These are phyloP conservation scores for Trypanosoma congolense DNA, from an alignment of 208 protist genomes.

Conservation along the genomic window DNA sequence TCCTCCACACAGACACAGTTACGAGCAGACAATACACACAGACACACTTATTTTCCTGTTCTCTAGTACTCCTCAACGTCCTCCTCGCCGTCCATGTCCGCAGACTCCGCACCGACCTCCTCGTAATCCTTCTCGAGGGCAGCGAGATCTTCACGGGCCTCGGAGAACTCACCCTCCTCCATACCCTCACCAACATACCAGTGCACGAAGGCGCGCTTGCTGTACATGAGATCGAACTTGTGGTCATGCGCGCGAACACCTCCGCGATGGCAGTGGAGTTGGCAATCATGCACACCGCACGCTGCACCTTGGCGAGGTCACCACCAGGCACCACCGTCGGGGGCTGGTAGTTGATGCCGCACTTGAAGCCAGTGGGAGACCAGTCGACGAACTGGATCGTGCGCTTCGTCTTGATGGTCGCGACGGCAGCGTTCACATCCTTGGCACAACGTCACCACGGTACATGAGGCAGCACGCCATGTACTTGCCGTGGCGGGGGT, in stretches of 20 bases:
- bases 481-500: constrained; percentile 96
- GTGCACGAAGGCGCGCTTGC: constrained; percentile 95
- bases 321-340: constrained; percentile 93
- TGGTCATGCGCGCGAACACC: constrained; percentile 92
- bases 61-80: constrained; percentile 85
- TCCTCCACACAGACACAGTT: too few species aligned
- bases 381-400: constrained; percentile 97
- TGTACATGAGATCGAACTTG: constrained; percentile 96
- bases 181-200: constrained; percentile 97
- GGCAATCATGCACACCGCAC: constrained; percentile 94
- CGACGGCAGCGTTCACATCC: constrained; percentile 93
- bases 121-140: constrained; percentile 97
- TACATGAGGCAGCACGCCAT: constrained; percentile 97
- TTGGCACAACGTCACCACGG: constrained; percentile 96
- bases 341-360: constrained; percentile 98
- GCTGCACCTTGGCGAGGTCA: constrained; percentile 92
- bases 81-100: constrained; percentile 89
- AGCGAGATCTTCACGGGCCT: constrained; percentile 94
- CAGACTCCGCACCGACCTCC: constrained; percentile 87
- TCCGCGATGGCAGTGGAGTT: constrained; percentile 92
- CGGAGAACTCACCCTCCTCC: constrained; percentile 96
- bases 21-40: too few species aligned
- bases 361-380: constrained; percentile 97
- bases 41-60: too few species aligned
- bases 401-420: constrained; percentile 93